Evolutionary conservation across 371 early-diverging fungal species (phyloP), one percentile per base, ranked within the genome.

Genomic region (Mucor saturninus): DNA sequence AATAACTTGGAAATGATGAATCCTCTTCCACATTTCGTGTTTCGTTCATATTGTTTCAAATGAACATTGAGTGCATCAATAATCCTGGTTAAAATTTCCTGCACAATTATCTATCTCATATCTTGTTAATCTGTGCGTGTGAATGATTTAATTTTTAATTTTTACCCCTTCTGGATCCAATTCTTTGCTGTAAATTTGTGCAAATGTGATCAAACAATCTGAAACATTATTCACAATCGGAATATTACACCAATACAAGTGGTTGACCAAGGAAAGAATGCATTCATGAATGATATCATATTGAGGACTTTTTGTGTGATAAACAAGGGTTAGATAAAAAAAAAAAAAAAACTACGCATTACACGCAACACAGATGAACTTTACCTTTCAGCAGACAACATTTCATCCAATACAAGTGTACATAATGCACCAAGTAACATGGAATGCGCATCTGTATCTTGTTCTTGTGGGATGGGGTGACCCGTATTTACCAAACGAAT

Each of bases 61-160:
- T 91, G 91, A 13, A 90, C 86, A 54, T 85, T 84, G n/a, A 91
- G 61, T 0, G 91, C 87, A 52, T 83, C 87, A 56, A 92, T 73
- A 11, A 92, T 56, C 29, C 88, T 83, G 0, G 88, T 87, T 13
- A 91, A 66, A 2, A 93, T 80, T 61, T 83, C 86, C 61, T 85
- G 81, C 2, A 90, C 67, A 39, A 90, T 76, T 9, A 75, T 69
- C 79, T 86, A 69, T 11, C 21, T 21, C 21, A 21, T 21, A 21
- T 21, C 21, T 21, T 21, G 21, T 21, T 21, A 21, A 21, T 21
- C 21, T 21, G 21, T 21, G 21, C 21, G 21, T 21, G 21, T 21
- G 21, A 21, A 21, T 21, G 21, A 21, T 21, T 21, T 21, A 21
- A 21, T 21, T 21, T 21, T 21, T 21, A 21, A 54, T 35, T 54